phyloP scores from a whole-genome alignment of 305 asterid species.

The Fraxinus greggii region DNA sequence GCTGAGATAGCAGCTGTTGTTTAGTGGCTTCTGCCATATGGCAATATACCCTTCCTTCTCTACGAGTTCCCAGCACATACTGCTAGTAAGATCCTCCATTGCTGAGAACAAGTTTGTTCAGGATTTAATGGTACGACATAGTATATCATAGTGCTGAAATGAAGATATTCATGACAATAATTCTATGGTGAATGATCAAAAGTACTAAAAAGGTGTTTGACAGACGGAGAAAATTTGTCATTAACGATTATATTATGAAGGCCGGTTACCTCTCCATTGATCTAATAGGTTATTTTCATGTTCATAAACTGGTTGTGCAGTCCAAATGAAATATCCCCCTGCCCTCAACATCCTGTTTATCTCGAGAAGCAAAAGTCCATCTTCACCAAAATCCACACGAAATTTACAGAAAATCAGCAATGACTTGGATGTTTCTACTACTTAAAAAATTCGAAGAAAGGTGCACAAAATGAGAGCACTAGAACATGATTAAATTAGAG shows the following conservation, averaged over 20 bases:
- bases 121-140: background rate
- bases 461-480: constrained; percentile 4
- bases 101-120: constrained; percentile 32
- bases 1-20: constrained; percentile 56
- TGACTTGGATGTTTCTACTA: background rate
- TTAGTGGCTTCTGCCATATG: constrained; percentile 63
- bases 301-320: constrained; percentile 30
- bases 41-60: constrained; percentile 46
- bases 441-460: background rate
- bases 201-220: background rate
- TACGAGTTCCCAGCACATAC: constrained; percentile 58
- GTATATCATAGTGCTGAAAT: background rate
- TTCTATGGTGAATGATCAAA: background rate
- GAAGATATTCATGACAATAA: background rate
- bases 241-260: background rate
- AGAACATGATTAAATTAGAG: background rate
- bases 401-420: constrained; percentile 1
- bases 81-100: constrained; percentile 49
- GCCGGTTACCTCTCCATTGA: constrained; percentile 51
- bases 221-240: background rate
- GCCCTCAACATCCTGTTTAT: constrained; percentile 66
- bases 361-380: constrained; percentile 66
- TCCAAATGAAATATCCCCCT: constrained; percentile 67
- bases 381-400: constrained; percentile 32
- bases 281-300: constrained; percentile 30